Evolutionary conservation across 106 monocot genomes (phyloP).

Genomic region (Triglochin maritima): DNA sequence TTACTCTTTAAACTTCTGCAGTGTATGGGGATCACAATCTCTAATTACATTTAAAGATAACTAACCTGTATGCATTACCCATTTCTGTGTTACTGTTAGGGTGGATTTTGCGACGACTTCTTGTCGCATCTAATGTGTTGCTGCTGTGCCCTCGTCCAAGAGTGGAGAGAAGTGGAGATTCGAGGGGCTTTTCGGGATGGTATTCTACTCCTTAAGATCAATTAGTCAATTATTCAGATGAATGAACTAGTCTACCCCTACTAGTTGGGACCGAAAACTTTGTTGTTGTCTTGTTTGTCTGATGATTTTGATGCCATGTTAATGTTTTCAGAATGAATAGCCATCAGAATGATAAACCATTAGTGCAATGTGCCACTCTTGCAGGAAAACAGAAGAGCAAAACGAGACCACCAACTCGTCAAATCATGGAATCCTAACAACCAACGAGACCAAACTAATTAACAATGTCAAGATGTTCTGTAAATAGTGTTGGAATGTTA

Average conservation of each 20-base stretch:
- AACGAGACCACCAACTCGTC: slow-evolving; percentile 55
- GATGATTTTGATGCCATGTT: background rate
- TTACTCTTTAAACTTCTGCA: no score
- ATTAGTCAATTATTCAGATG: background rate
- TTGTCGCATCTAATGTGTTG: slow-evolving; percentile 93
- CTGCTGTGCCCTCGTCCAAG: slow-evolving; percentile 97
- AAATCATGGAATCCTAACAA: slow-evolving; percentile 58
- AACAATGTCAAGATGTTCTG: background rate
- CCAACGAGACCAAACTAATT: background rate
- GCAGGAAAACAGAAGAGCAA: slow-evolving; percentile 53
- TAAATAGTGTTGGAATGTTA: background rate
- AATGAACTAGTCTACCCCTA: no score
- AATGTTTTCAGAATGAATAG: background rate
- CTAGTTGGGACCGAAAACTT: background rate
- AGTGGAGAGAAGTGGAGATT: slow-evolving; percentile 83
- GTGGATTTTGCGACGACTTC: slow-evolving; percentile 84
- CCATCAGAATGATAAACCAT: background rate
- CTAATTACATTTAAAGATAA: no score
- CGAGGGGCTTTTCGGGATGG: slow-evolving; percentile 41
- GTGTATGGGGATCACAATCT: no score
- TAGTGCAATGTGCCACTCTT: background rate
- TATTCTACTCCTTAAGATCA: background rate
- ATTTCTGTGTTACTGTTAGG: slow-evolving; percentile 26
- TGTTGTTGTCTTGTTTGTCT: no score
- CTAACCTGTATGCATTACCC: no score